Evolutionary conservation across 2,329 filamentous ascomycete species (phyloP).

Genomic region (Knufia petricola): DNA sequence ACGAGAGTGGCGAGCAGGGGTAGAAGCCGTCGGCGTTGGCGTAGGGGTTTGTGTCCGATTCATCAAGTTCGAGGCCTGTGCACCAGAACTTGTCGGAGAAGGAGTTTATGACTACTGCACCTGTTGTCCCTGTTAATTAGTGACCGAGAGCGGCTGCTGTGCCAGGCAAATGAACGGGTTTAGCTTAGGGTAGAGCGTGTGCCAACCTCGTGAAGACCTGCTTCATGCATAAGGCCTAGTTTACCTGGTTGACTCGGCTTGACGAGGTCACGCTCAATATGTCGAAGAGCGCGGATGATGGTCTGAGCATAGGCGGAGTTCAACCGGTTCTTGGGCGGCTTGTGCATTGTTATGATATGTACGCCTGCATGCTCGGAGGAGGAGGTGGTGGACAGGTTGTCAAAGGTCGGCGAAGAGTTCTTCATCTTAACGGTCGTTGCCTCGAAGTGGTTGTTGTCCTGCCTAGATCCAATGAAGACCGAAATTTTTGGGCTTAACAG

Average conservation of each 20-base stretch:
- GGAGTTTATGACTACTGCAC: conserved; percentile 45
- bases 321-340: conserved; percentile 45
- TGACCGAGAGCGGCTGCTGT: too few species aligned
- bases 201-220: too few species aligned
- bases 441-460: not conserved
- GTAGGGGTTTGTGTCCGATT: conserved; percentile 40
- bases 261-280: conserved; percentile 36
- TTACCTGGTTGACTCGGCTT: conserved; percentile 34
- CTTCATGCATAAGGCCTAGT: too few species aligned
- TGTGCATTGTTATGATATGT: conserved; percentile 47
- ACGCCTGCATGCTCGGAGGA: conserved; percentile 27
- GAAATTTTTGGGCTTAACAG: too few species aligned
- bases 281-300: conserved; percentile 41
- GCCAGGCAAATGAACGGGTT: too few species aligned
- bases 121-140: too few species aligned
- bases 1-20: conserved; percentile 41
- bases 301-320: conserved; percentile 44
- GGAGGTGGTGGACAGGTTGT: conserved; percentile 18
- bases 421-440: not conserved
- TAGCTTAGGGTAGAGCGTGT: too few species aligned
- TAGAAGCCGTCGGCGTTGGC: conserved; percentile 51
- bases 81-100: conserved; percentile 38
- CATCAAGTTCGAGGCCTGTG: conserved; percentile 41
- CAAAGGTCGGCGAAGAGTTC: conserved; percentile 14
- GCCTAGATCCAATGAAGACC: not conserved